Conservation (phyloP, 345 rosid genomes). For the Trapa incisa region DNA sequence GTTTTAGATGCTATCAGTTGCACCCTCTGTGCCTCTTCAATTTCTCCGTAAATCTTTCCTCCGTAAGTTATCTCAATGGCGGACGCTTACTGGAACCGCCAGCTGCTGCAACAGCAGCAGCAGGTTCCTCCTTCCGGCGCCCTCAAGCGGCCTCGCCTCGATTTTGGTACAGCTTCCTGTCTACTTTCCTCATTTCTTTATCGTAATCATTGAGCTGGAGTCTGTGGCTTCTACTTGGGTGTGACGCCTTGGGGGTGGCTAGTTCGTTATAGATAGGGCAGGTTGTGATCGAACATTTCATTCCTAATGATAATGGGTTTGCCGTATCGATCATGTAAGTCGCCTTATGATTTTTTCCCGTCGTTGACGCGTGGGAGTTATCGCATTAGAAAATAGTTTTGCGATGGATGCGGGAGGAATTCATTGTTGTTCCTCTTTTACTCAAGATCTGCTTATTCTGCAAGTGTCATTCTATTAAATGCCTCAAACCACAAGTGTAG, state of each 20-base stretch:
- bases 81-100: conserved; percentile 61
- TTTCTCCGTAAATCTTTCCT: neutral
- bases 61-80: conserved; percentile 21
- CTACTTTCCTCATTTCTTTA: neutral
- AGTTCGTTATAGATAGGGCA: neutral
- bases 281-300: neutral
- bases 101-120: conserved; percentile 8
- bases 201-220: neutral
- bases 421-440: neutral
- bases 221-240: neutral
- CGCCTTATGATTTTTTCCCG: neutral
- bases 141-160: conserved; percentile 51
- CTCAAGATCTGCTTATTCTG: neutral
- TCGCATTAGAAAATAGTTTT: neutral
- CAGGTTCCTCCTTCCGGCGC: conserved; percentile 21
- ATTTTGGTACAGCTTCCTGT: conserved; percentile 30
- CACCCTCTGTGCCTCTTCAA: neutral
- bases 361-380: neutral
- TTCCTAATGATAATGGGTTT: neutral
- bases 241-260: neutral
- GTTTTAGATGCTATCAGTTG: neutral
- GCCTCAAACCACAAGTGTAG: neutral
- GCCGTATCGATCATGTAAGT: neutral
- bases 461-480: neutral
- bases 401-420: neutral